Evolutionary conservation across 805 yeast species (phyloP).

Genomic region (Citeromyces matritensis): DNA sequence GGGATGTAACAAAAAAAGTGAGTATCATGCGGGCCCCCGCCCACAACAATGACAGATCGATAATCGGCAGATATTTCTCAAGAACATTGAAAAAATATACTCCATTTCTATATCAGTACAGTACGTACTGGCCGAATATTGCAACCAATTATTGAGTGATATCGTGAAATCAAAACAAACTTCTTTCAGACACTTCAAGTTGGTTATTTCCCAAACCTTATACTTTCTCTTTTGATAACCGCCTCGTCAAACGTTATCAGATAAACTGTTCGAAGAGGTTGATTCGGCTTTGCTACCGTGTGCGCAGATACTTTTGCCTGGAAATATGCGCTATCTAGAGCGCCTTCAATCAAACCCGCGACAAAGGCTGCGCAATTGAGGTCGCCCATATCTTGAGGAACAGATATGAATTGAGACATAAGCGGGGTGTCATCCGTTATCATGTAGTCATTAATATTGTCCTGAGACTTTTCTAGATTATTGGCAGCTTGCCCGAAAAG

Average conservation of each 20-base stretch:
- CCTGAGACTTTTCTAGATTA: constrained; percentile 23
- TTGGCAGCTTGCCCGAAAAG: constrained; percentile 65
- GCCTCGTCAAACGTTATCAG: constrained; percentile 53
- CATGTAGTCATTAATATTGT: constrained; percentile 58
- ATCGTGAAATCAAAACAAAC: too few relatives aligned
- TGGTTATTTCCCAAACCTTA: constrained; percentile 17
- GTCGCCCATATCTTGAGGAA: constrained; percentile 67
- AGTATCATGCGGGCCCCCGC: too few relatives aligned
- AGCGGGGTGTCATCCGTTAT: constrained; percentile 65
- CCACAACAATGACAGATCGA: too few relatives aligned
- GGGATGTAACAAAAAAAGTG: too few relatives aligned
- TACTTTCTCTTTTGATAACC: constrained; percentile 37
- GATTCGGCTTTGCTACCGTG: constrained; percentile 42
- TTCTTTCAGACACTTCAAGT: too few relatives aligned
- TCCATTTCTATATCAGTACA: too few relatives aligned
- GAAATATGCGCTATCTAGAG: constrained; percentile 58
- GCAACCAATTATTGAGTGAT: too few relatives aligned
- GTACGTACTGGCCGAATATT: too few relatives aligned
- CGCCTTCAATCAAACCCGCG: constrained; percentile 79
- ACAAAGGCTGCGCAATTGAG: constrained; percentile 71
- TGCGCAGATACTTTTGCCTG: constrained; percentile 77
- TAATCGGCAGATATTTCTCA: too few relatives aligned
- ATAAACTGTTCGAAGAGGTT: constrained; percentile 59
- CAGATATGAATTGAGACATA: constrained; percentile 55
- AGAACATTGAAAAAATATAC: too few relatives aligned